Conservation (phyloP, 2,329 filamentous ascomycete genomes). For the Exophiala oligosperma region DNA sequence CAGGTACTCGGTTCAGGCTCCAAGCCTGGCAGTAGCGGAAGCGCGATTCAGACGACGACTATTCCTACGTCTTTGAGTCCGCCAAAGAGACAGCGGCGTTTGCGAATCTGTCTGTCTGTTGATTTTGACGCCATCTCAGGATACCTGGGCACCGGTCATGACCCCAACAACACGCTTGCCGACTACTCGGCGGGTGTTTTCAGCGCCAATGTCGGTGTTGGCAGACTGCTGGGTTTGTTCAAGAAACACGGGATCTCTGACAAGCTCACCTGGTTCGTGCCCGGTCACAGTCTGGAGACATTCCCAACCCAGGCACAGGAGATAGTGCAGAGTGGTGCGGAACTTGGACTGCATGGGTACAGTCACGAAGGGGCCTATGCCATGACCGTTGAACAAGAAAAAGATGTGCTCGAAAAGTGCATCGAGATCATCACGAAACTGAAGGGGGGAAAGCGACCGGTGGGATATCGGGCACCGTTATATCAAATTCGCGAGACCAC, state of each 20-base stretch:
- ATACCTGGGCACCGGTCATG: slow-evolving; percentile 58
- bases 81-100: slow-evolving; percentile 17
- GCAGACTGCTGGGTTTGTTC: slow-evolving; percentile 56
- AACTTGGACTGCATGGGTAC: slow-evolving; percentile 46
- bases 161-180: slow-evolving; percentile 54
- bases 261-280: slow-evolving; percentile 61
- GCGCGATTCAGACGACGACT: background rate
- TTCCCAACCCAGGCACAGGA: slow-evolving; percentile 53
- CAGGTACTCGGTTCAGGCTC: slow-evolving; percentile 33
- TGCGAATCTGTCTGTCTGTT: slow-evolving; percentile 39
- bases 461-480: slow-evolving; percentile 53
- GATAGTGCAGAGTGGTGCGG: slow-evolving; percentile 53
- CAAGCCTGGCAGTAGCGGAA: background rate
- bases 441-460: slow-evolving; percentile 45
- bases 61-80: slow-evolving; percentile 10
- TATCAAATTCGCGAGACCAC: slow-evolving; percentile 54
- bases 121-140: slow-evolving; percentile 63
- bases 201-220: slow-evolving; percentile 57
- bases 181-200: slow-evolving; percentile 60
- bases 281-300: slow-evolving; percentile 59
- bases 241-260: slow-evolving; percentile 52
- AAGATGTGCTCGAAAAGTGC: slow-evolving; percentile 51
- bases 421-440: slow-evolving; percentile 46
- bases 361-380: slow-evolving; percentile 33
- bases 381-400: slow-evolving; percentile 50